phyloP scores from a whole-genome alignment of 2,329 filamentous ascomycete species.

The Fusarium austroafricanum region DNA sequence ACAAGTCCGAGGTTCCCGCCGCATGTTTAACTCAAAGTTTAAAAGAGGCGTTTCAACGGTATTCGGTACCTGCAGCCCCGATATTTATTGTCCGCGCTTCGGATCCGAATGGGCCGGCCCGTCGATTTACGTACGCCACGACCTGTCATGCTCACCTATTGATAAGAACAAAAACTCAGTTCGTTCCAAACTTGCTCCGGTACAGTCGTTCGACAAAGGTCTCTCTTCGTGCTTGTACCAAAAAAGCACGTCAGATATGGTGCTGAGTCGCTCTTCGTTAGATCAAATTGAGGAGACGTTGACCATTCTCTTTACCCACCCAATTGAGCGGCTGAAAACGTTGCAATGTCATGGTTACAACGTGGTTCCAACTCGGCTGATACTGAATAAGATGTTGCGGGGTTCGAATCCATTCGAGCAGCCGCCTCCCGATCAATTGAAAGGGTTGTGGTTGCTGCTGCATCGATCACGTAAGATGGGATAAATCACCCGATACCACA shows the following conservation, averaged over 20 bases:
- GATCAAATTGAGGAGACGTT: background rate
- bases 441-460: background rate
- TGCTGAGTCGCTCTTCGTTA: background rate
- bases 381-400: background rate
- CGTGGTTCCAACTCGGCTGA: background rate
- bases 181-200: background rate
- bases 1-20: background rate
- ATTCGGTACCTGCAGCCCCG: constrained; percentile 9
- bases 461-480: constrained; percentile 21
- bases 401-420: constrained; percentile 24
- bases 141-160: background rate
- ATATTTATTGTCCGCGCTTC: constrained; percentile 15
- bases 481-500: constrained; percentile 22
- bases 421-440: constrained; percentile 14
- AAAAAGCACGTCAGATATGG: background rate
- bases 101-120: constrained; percentile 20
- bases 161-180: background rate
- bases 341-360: background rate
- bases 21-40: background rate
- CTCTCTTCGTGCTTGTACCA: background rate
- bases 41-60: background rate
- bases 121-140: background rate
- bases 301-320: constrained; percentile 15
- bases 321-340: constrained; percentile 4
- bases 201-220: background rate